Conservation (phyloP, 306 rosid genomes). For the Lathyrus aphaca region DNA sequence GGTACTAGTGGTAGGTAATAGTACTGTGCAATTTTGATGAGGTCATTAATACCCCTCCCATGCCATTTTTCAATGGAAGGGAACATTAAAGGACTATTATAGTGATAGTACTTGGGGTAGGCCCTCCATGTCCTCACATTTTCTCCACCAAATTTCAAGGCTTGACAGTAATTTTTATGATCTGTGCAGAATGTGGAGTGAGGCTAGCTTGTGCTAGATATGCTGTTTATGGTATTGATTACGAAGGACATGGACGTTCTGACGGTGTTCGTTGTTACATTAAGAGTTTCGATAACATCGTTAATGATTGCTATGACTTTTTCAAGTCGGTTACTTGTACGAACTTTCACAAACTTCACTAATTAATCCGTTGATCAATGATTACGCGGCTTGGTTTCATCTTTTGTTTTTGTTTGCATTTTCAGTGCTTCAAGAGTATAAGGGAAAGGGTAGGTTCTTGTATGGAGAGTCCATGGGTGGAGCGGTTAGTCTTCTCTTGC, state of each 20-base stretch:
- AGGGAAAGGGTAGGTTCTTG: constrained; percentile 71
- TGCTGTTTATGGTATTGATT: constrained; percentile 86
- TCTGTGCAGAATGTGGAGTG: constrained; percentile 64
- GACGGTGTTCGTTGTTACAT: constrained; percentile 90
- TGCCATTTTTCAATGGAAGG: not conserved
- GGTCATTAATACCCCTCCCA: not conserved
- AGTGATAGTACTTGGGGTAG: not conserved
- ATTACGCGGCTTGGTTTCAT: not conserved
- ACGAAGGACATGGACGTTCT: constrained; percentile 89
- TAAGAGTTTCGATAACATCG: constrained; percentile 67
- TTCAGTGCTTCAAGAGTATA: constrained; percentile 63
- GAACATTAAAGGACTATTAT: not conserved
- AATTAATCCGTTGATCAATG: no score
- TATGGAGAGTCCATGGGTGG: constrained; percentile 99
- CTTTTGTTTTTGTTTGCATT: constrained; percentile 4
- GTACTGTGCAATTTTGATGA: no score
- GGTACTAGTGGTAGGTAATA: not conserved
- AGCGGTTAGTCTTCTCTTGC: constrained; percentile 81
- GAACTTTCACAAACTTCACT: not conserved
- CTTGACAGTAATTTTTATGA: not conserved
- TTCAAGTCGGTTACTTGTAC: constrained; percentile 72
- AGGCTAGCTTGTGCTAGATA: constrained; percentile 67
- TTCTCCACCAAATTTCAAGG: not conserved
- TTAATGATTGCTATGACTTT: constrained; percentile 66
- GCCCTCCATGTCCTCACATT: not conserved